Evolutionary conservation across 1,139 yeast species (phyloP).

Genomic region (Scheffersomyces parashehatae): DNA sequence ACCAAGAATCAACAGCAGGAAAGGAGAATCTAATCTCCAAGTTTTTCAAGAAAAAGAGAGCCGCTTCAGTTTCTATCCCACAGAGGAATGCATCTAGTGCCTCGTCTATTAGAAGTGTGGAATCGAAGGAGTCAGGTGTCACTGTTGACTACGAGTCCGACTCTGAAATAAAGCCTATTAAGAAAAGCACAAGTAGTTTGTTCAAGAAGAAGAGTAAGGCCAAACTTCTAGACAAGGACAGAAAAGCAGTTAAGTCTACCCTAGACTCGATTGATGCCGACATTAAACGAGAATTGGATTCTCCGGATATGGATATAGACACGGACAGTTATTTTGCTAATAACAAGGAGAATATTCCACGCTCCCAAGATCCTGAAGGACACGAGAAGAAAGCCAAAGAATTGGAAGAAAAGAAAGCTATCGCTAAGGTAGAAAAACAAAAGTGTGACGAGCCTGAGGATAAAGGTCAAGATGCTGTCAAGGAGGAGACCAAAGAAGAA

Average conservation of each 20-base stretch:
- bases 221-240: conserved; percentile 10
- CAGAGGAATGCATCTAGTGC: not conserved
- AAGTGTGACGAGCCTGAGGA: conserved; percentile 6
- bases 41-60: conserved; percentile 44
- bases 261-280: not conserved
- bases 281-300: not conserved
- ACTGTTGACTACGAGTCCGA: conserved; percentile 35
- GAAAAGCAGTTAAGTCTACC: conserved; percentile 4
- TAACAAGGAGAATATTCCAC: conserved; percentile 2
- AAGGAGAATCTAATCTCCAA: conserved; percentile 47
- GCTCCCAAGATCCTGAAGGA: conserved; percentile 8
- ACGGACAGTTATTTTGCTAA: not conserved
- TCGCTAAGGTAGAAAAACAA: conserved; percentile 10
- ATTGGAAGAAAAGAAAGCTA: conserved; percentile 4
- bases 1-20: conserved; percentile 10
- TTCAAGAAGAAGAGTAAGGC: conserved; percentile 28
- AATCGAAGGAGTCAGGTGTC: conserved; percentile 21
- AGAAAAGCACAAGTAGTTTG: conserved; percentile 18
- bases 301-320: not conserved
- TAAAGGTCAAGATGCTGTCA: conserved; percentile 1
- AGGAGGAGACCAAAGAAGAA: conserved; percentile 8
- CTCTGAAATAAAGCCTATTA: conserved; percentile 15
- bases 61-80: not conserved
- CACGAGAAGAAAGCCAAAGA: conserved; percentile 7
- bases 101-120: conserved; percentile 2